Base-by-base conservation (phyloP, 495 filamentous ascomycete genomes). In the Cercophora sp. region DNA sequence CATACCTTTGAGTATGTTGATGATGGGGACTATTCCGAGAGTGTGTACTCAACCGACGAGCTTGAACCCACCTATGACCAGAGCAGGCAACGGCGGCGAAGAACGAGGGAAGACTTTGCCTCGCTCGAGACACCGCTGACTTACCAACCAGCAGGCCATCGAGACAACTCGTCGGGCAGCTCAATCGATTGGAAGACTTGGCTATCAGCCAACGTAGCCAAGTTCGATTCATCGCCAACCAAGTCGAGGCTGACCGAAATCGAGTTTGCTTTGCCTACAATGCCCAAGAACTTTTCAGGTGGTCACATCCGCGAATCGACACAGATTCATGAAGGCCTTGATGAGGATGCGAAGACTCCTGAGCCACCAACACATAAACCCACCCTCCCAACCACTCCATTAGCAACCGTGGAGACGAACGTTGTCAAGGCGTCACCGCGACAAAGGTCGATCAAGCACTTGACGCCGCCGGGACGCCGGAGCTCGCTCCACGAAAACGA, bases 271-370 rank as follows among this genome's bases (percentile, higher is more conserved):
- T 52, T 74, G 6, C 70, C 68, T 1, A 65, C 70, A 8, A 66
- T 69, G 59, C 60, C 66, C 18, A 64, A 61, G 34, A 42, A 45
- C 18, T 61, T 57, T 35, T 27, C 43, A 4, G 43, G 60, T 4
- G 71, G 78, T 0, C 85, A 88, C 62, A 58, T 83, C 44, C 71
- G 83, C 11, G 85, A 88, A 65, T 51, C 68, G 26, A 77, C 84
- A 1, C 82, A 87, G 40, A 82, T 81, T 39, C 61, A 75, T 23
- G 75, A 72, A 24, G 79, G 85, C 9, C 67, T 64, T 4, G 61
- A 72, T 16, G 48, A 44, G 5, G 29, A 35, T n/a, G 8, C 43
- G 1, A 35, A 51, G 11, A 26, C 44, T 16, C 40, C 42, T 40
- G 52, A 58, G 20, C 49, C 52, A 9, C 48, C 56, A n/a, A 56